Base-by-base conservation (phyloP, 257 asterid genomes). In the Solanum raphanifolium region DNA sequence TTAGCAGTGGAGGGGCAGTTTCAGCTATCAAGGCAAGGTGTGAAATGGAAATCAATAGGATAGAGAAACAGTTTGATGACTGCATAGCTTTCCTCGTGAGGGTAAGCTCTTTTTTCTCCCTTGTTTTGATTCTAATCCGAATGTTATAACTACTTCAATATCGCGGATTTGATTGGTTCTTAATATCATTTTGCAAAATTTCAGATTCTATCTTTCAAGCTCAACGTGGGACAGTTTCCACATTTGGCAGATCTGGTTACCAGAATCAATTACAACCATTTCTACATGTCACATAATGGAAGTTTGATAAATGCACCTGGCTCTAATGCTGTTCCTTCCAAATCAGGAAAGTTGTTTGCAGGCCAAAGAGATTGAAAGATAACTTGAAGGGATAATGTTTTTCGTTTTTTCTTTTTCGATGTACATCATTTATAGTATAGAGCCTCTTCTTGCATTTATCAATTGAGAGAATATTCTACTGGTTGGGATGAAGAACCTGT, bases 171-270 rank as follows among this genome's bases (percentile, higher is more conserved):
- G 31, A 25, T 34, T 55, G 46, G 55, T 35, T 35, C 87, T 69
- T 46, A 4, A 58, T 58, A 46, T 32, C 83, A 9, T 82, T 32
- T 69, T 86, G 90, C 83, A 48, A 43, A 48, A 31, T 66, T 91
- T 92, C 96, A 96, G 99, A 94, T 97, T 90, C 92, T 95, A 8
- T 97, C 99, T 0, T 95, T 97, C 91, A 97, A 97, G 96, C 98
- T 97, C 87, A 96, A 97, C 25, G 99, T 95, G 39, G 98, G 99
- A 58, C 99, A 97, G 92, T 97, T 97, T 78, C 99, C 99, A 60
- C 99, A 97, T 87, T 90, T 96, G 86, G 99, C 98, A 16, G 99
- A 95, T 90, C 92, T 97, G 69, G 99, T 95, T n/a, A 94, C 99
- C 39, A 94, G 98, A 87, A 94, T 95, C 43, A 97, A 97, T 92